Conservation (phyloP, 2,329 filamentous ascomycete species). For the Colletotrichum simmondsii region DNA sequence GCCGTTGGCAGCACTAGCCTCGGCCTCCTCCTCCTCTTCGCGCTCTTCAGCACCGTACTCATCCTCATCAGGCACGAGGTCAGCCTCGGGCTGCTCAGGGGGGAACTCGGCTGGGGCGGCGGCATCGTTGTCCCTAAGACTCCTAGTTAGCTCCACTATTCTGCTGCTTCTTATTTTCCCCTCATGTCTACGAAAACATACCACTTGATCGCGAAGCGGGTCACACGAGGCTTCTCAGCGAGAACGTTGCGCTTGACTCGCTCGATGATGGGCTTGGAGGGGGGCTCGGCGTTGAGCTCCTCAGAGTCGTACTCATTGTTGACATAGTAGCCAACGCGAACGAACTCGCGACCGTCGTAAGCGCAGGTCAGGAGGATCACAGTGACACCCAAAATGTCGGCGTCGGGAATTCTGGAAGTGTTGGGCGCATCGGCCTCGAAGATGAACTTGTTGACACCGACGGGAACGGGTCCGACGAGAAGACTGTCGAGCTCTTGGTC, state of each 20-base stretch:
- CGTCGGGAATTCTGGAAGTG: slow-evolving; percentile 89
- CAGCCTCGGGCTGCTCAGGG: slow-evolving; percentile 96
- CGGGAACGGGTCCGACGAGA: slow-evolving; percentile 95
- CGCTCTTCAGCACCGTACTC: slow-evolving; percentile 92
- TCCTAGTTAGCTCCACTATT: slow-evolving; percentile 23
- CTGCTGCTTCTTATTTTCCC: not conserved
- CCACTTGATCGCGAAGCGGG: slow-evolving; percentile 99
- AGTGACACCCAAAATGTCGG: slow-evolving; percentile 95
- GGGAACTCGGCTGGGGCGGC: slow-evolving; percentile 96
- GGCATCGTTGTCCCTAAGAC: slow-evolving; percentile 90
- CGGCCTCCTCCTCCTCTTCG: slow-evolving; percentile 74
- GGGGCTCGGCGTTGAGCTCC: slow-evolving; percentile 88
- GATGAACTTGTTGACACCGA: slow-evolving; percentile 98
- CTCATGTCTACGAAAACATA: slow-evolving; percentile 55
- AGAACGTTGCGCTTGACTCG: slow-evolving; percentile 92
- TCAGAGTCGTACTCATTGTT: slow-evolving; percentile 99
- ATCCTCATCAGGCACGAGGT: slow-evolving; percentile 84
- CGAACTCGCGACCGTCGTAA: slow-evolving; percentile 96
- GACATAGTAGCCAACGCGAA: slow-evolving; percentile 98
- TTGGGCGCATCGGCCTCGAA: slow-evolving; percentile 96
- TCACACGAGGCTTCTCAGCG: slow-evolving; percentile 96
- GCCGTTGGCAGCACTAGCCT: slow-evolving; percentile 56
- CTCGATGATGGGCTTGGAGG: slow-evolving; percentile 91
- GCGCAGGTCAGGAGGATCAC: slow-evolving; percentile 96
- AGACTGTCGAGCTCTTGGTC: slow-evolving; percentile 98